Conservation (phyloP, 768 basidiomycete genomes). For the Leccinum broughii region DNA sequence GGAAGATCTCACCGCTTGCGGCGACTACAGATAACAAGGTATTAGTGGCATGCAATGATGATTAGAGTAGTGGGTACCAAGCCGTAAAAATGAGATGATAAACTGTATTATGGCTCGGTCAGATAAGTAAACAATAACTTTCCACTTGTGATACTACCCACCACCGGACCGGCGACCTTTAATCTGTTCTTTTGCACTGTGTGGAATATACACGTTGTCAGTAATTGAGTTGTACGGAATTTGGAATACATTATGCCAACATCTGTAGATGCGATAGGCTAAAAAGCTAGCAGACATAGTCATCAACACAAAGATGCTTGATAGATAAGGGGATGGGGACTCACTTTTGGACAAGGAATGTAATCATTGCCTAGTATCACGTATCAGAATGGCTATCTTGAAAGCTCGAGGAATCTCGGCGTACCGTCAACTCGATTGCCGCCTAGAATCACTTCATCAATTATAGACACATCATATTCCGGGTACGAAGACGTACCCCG, state of each 20-base stretch:
- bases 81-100: constrained; percentile 16
- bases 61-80: constrained; percentile 11
- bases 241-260: constrained; percentile 7
- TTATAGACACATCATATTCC: neutral
- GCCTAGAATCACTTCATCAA: constrained; percentile 12
- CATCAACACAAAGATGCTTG: neutral
- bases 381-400: neutral
- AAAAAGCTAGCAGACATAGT: constrained; percentile 20
- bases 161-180: constrained; percentile 18
- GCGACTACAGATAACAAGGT: constrained; percentile 9
- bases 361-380: constrained; percentile 20
- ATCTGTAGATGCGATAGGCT: constrained; percentile 25
- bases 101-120: constrained; percentile 9
- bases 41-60: neutral
- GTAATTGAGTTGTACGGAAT: neutral
- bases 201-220: neutral
- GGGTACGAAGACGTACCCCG: constrained; percentile 16
- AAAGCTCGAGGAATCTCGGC: neutral
- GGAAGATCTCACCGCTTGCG: constrained; percentile 18
- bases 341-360: constrained; percentile 25
- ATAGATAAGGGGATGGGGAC: neutral
- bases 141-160: constrained; percentile 3
- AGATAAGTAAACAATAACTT: neutral
- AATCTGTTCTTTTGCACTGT: constrained; percentile 17
- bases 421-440: constrained; percentile 23